Percentiles rank a stretch among this genome's conserved stretches.
phyloP scores from a whole-genome alignment of 164 flowering plant genomes.

The Pachysandra terminalis region DNA sequence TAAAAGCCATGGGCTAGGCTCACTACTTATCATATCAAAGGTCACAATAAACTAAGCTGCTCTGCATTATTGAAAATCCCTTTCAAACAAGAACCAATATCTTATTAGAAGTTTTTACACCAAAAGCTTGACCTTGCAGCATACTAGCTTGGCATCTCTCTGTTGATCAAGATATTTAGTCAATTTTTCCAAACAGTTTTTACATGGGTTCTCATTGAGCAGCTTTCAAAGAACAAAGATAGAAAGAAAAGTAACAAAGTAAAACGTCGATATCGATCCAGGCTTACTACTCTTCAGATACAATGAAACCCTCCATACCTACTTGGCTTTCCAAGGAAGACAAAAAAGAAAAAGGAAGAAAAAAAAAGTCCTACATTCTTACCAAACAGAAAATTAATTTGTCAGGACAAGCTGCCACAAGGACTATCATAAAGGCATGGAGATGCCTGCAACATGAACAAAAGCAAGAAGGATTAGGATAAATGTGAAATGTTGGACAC shows the following conservation, averaged over 20 bases:
- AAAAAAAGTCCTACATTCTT: background rate
- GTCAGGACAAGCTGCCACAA: background rate
- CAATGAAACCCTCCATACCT: background rate
- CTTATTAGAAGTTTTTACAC: too few species aligned
- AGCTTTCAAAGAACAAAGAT: background rate
- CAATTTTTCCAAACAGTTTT: background rate
- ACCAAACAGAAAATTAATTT: background rate
- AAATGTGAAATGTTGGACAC: background rate
- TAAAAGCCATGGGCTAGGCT: too few species aligned
- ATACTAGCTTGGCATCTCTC: too few species aligned
- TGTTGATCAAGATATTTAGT: too few species aligned
- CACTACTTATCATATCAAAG: too few species aligned
- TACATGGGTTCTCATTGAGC: background rate
- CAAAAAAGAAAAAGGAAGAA: background rate
- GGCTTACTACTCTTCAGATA: background rate
- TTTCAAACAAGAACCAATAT: background rate
- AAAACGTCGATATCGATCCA: too few species aligned
- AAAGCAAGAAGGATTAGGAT: background rate
- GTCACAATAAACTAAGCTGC: too few species aligned
- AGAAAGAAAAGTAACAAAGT: background rate
- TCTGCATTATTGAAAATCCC: too few species aligned
- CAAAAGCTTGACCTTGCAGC: too few species aligned
- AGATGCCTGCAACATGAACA: conserved; percentile 17
- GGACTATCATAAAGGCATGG: conserved; percentile 28
- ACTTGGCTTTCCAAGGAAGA: background rate